These are phyloP conservation scores for Penicillium oxalicum DNA, from an alignment of 2,329 filamentous ascomycete species.

Conservation along the genomic window DNA sequence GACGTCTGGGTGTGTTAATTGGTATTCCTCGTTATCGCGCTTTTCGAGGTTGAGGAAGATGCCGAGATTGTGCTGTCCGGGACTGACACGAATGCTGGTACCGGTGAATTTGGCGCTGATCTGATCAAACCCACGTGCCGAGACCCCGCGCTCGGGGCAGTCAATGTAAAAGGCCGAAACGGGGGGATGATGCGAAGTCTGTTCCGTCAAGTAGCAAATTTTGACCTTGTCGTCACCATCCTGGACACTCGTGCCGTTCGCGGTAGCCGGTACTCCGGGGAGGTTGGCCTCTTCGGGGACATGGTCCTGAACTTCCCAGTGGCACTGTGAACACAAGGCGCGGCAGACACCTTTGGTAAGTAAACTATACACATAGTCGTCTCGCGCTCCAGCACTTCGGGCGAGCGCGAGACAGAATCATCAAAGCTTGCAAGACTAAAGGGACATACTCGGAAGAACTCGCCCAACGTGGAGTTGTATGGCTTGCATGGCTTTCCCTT, in stretches of 20 bases:
- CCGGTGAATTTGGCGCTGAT: constrained; percentile 97
- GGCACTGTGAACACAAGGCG: constrained; percentile 57
- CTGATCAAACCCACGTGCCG: constrained; percentile 87
- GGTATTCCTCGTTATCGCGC: constrained; percentile 81
- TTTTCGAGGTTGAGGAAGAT: constrained; percentile 87
- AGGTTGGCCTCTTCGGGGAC: constrained; percentile 55
- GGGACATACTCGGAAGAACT: constrained; percentile 83
- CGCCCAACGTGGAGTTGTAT: constrained; percentile 93
- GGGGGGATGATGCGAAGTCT: constrained; percentile 95
- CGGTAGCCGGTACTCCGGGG: constrained; percentile 26
- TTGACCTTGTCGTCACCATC: constrained; percentile 53
- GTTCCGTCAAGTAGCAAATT: constrained; percentile 91
- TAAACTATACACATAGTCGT: not conserved
- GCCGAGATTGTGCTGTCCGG: constrained; percentile 88
- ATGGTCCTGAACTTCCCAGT: constrained; percentile 85
- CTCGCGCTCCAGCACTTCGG: not conserved
- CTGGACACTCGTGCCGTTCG: constrained; percentile 27
- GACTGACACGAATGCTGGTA: constrained; percentile 83
- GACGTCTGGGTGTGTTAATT: constrained; percentile 89
- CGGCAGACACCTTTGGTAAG: not conserved
- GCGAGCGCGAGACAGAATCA: too few relatives aligned
- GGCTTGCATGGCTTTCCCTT: constrained; percentile 98
- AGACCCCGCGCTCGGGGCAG: constrained; percentile 84
- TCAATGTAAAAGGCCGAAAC: constrained; percentile 93
- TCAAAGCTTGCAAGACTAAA: too few relatives aligned